phyloP scores from a whole-genome alignment of 768 basidiomycete genomes.

The Tricholoma saponaceum region DNA sequence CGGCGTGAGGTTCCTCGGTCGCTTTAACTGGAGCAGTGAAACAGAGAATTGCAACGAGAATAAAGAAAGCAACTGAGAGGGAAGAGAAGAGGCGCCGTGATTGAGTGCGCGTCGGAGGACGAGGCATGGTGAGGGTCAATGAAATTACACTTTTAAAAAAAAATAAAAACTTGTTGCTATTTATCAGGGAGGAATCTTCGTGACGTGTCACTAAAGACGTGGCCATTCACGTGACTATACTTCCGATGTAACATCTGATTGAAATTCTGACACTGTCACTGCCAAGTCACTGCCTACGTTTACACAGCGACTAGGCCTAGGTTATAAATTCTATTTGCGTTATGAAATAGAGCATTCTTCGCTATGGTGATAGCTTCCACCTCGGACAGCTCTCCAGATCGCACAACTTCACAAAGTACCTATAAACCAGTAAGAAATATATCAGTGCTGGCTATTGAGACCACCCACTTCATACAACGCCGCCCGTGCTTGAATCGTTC shows the following conservation, averaged over 20 bases:
- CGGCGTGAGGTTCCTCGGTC: conserved; percentile 65
- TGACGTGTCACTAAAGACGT: conserved; percentile 41
- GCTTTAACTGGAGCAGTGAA: conserved; percentile 65
- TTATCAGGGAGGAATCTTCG: conserved; percentile 24
- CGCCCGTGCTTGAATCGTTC: conserved; percentile 57
- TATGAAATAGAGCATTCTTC: conserved; percentile 59
- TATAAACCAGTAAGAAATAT: conserved; percentile 18
- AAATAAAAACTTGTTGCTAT: conserved; percentile 14
- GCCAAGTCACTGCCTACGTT: too few species aligned
- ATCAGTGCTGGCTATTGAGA: background rate
- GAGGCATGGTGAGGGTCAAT: conserved; percentile 31
- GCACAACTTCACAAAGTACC: conserved; percentile 54
- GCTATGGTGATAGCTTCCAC: conserved; percentile 50
- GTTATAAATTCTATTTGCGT: conserved; percentile 60
- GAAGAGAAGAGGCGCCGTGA: conserved; percentile 54
- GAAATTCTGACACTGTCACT: too few species aligned
- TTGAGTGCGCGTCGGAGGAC: conserved; percentile 55
- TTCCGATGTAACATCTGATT: too few species aligned
- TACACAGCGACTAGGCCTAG: too few species aligned
- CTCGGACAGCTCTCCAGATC: conserved; percentile 47
- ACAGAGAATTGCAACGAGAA: conserved; percentile 68
- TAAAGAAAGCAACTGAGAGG: conserved; percentile 55
- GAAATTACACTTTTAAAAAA: conserved; percentile 25
- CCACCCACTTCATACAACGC: conserved; percentile 52
- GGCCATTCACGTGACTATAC: conserved; percentile 33